A percentile compares a stretch with the other conserved stretches of the same genome.
These are phyloP conservation scores for Domatiomyces globalis DNA, from an alignment of 2,329 filamentous ascomycete species.

Conservation along the genomic window DNA sequence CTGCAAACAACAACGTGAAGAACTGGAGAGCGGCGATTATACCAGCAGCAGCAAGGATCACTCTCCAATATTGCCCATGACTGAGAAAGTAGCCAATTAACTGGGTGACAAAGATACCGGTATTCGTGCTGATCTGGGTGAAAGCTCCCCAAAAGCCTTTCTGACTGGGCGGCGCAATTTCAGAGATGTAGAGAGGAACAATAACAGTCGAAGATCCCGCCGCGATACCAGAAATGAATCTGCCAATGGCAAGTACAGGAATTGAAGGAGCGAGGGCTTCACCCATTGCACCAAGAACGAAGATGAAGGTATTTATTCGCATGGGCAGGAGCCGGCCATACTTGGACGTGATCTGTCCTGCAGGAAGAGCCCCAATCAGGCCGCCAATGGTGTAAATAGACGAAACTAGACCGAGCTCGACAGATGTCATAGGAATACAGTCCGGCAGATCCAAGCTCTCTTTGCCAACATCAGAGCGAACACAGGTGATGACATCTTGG, in stretches of 20 bases:
- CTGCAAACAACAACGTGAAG: constrained; percentile 57
- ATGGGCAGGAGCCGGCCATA: constrained; percentile 65
- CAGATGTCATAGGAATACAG: constrained; percentile 78
- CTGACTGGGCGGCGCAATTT: constrained; percentile 62
- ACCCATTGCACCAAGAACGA: constrained; percentile 58
- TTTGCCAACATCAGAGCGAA: not conserved
- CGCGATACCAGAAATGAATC: constrained; percentile 67
- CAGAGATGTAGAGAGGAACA: constrained; percentile 86
- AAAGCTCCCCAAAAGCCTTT: constrained; percentile 69
- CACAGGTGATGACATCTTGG: constrained; percentile 80
- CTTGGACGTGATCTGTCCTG: constrained; percentile 63
- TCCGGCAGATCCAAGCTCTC: constrained; percentile 42
- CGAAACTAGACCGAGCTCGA: constrained; percentile 70
- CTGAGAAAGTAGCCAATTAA: constrained; percentile 78
- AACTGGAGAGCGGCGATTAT: constrained; percentile 53
- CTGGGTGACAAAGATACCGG: constrained; percentile 76
- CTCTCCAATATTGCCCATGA: constrained; percentile 63
- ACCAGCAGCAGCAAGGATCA: constrained; percentile 63
- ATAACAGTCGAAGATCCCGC: constrained; percentile 85
- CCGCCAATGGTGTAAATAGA: constrained; percentile 88
- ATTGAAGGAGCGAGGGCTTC: constrained; percentile 61
- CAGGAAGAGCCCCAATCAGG: constrained; percentile 63
- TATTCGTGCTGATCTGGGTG: constrained; percentile 87
- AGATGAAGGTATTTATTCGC: constrained; percentile 62
- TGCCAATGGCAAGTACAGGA: constrained; percentile 53